Evolutionary conservation across 2,329 filamentous ascomycete genomes (phyloP).

Genomic region (Ascochyta clinopodiicola): DNA sequence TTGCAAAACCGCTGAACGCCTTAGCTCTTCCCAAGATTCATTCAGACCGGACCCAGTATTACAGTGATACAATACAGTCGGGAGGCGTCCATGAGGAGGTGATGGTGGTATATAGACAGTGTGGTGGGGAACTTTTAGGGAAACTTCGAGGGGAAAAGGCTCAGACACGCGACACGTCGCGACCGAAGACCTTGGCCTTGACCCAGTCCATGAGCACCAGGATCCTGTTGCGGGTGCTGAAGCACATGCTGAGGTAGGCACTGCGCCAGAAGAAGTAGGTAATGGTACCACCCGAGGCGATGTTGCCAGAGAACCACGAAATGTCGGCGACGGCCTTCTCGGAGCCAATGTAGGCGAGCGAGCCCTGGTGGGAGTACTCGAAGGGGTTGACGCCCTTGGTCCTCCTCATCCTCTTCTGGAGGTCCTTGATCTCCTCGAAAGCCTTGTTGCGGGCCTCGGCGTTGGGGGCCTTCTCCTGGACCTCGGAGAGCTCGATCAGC

Average conservation of each 20-base stretch:
- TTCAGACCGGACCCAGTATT: slow-evolving; percentile 14
- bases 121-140: slow-evolving; percentile 9
- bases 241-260: slow-evolving; percentile 99
- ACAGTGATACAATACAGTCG: slow-evolving; percentile 14
- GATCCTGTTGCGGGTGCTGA: slow-evolving; percentile 95
- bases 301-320: slow-evolving; percentile 95
- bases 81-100: slow-evolving; percentile 7
- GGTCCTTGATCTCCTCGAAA: slow-evolving; percentile 79
- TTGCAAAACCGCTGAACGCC: slow-evolving; percentile 14
- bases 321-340: slow-evolving; percentile 98
- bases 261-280: slow-evolving; percentile 99
- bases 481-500: slow-evolving; percentile 70
- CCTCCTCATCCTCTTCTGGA: slow-evolving; percentile 85
- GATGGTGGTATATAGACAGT: slow-evolving; percentile 16
- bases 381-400: slow-evolving; percentile 97
- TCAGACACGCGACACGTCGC: slow-evolving; percentile 82
- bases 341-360: slow-evolving; percentile 95
- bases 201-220: slow-evolving; percentile 94
- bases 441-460: slow-evolving; percentile 64
- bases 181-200: slow-evolving; percentile 95
- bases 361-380: slow-evolving; percentile 97
- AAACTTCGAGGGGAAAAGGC: not conserved
- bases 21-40: slow-evolving; percentile 14
- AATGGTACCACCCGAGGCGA: slow-evolving; percentile 89
- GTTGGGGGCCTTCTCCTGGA: slow-evolving; percentile 70